These are phyloP conservation scores for Corylus heterophylla DNA, from an alignment of 306 rosid species.

Conservation along the genomic window DNA sequence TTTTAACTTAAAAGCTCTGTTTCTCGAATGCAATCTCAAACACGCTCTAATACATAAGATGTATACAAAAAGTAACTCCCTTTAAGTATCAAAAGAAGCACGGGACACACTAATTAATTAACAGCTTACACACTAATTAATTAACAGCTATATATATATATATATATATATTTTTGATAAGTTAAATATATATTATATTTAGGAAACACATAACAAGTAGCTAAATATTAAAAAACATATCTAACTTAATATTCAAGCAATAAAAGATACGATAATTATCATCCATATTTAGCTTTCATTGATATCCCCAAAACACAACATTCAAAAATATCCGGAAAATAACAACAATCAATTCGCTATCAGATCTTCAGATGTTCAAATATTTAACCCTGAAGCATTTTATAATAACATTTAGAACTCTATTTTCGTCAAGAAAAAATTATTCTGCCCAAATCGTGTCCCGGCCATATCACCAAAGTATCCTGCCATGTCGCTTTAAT, in stretches of 20 bases:
- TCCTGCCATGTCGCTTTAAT: not conserved
- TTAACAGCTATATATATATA: too few species aligned
- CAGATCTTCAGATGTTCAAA: not conserved
- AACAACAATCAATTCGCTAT: not conserved
- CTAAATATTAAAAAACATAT: not conserved
- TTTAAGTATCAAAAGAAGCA: too few species aligned
- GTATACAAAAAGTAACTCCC: too few species aligned
- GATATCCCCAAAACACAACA: not conserved
- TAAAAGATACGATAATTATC: not conserved
- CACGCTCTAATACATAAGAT: too few species aligned
- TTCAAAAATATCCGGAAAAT: not conserved
- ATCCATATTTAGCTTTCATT: not conserved
- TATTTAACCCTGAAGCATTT: not conserved
- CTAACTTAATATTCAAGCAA: not conserved
- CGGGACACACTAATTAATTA: not conserved
- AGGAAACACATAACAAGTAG: not conserved
- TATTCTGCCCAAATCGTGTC: not conserved
- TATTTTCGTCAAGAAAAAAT: not conserved
- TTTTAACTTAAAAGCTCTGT: too few species aligned
- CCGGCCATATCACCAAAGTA: not conserved
- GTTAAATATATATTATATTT: not conserved
- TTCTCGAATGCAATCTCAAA: too few species aligned
- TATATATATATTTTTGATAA: too few species aligned
- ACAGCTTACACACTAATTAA: not conserved
- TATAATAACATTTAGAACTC: not conserved